Base-by-base conservation (phyloP, 1,139 yeast genomes). In the Zhuliangozyma parablackwelliae region DNA sequence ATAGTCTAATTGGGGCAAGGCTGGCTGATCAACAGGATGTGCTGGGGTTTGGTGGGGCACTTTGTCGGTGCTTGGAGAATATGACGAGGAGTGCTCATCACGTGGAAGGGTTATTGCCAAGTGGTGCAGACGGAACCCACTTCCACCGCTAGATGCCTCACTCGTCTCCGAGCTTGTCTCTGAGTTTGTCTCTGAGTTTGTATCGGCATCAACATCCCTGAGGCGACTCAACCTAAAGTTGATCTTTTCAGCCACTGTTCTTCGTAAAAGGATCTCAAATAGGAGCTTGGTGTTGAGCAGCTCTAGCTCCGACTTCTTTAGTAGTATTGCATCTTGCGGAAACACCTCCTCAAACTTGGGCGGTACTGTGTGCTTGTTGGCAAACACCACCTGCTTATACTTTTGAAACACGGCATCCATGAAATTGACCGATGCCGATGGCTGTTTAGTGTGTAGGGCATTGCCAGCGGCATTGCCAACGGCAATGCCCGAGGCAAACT, bases 171-270 rank as follows among this genome's bases (percentile, higher is more conserved):
- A 24, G 34, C 38, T 31, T 29, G n/a, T 7, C 12, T 27, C 21
- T 26, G 27, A 10, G 35, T 16, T 11, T 37, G 30, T 30, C 30
- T 20, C 8, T 21, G n/a, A 27, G 23, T 10, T 24, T 26, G n/a
- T 29, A 23, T 6, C 10, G 24, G 24, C 10, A 3, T 23, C 24
- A 9, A 7, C 7, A 9, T 23, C 10, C 9, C 24, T 23, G 24
- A 7, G 24, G 9, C 24, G 7, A 9, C 24, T 23, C 35, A 67
- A 51, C 31, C 76, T 47, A 44, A 59, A 70, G 2, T 54, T 65
- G 12, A 70, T 56, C 49, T 70, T 70, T 3, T 73, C 75, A 30
- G 73, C 69, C 44, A 69, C 48, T 1, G 74, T 70, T 41, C 73
- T 50, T 37, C 75, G 54, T 12, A 70, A 40, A 30, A 70, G 54